Base-by-base conservation (phyloP, 2,329 filamentous ascomycete species). In the Neonectria faginata region DNA sequence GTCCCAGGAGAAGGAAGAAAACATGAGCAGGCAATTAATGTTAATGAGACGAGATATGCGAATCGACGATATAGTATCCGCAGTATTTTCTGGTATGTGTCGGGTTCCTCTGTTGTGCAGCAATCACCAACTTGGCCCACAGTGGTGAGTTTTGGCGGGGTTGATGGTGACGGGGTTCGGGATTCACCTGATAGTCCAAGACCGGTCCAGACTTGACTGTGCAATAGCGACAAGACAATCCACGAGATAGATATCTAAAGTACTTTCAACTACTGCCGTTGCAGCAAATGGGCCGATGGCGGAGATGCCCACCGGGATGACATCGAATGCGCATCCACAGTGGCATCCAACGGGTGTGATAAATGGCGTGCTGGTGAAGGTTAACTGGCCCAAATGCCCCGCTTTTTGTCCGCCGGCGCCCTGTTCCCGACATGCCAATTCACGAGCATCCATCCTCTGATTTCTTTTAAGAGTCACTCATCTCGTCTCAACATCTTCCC, bases 11-110 rank as follows among this genome's bases (percentile, higher is more conserved):
- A 62, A 68, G 52, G 27, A 58, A 41, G 45, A 33, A 62, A 57
- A 69, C 67, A 67, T 65, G 63, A 66, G 41, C 44, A 66, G 68
- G 68, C 61, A 62, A 61, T 52, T 73, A 73, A 73, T 73, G 57
- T 66, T 73, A 73, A 73, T 73, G 66, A 67, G 50, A 73, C 58
- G 47, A 69, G 54, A 66, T 63, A 53, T 66, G 62, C 62, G 62
- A 62, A 57, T 64, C 48, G 47, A 44, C 55, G 29, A 33, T 59
- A 25, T 31, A 29, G 18, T 52, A 47, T 27, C 12, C 22, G 22
- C 36, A 41, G 41, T 22, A 25, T 22, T 22, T n/a, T 31, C n/a
- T n/a, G n/a, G n/a, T n/a, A 33, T 53, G 31, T 53, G 47, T 44
- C 42, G 42, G 45, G 25, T 33, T 50, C 39, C 47, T 18, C 58